Evolutionary conservation across 805 yeast species (phyloP).

Genomic region (Lipomyces japonicus): DNA sequence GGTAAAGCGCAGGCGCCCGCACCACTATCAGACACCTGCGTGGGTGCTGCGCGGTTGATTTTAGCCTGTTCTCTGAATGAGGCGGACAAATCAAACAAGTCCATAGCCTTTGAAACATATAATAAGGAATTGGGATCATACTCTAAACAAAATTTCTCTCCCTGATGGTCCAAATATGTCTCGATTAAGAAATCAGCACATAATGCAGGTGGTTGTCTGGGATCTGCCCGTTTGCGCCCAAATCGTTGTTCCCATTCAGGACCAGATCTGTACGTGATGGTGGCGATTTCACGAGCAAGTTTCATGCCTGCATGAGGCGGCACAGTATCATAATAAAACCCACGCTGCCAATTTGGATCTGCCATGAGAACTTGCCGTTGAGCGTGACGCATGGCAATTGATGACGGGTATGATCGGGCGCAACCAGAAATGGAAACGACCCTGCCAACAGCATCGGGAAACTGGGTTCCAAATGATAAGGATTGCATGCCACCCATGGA

Average conservation of each 20-base stretch:
- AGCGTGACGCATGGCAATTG: constrained; percentile 88
- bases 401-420: constrained; percentile 89
- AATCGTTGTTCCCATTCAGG: constrained; percentile 96
- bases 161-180: constrained; percentile 90
- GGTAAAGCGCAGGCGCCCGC: constrained; percentile 19
- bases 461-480: constrained; percentile 79
- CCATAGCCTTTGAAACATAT: constrained; percentile 92
- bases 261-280: constrained; percentile 89
- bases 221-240: constrained; percentile 83
- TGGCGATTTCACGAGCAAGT: constrained; percentile 87
- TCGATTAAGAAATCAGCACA: constrained; percentile 93
- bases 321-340: constrained; percentile 69
- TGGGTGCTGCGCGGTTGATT: constrained; percentile 7
- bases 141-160: constrained; percentile 87
- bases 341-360: constrained; percentile 92
- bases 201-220: constrained; percentile 71
- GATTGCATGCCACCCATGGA: constrained; percentile 99
- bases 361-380: constrained; percentile 92
- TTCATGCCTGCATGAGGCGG: constrained; percentile 97
- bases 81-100: constrained; percentile 64
- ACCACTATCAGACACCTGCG: not conserved
- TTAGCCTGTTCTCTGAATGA: constrained; percentile 19
- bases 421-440: constrained; percentile 85
- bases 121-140: constrained; percentile 87
- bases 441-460: constrained; percentile 68